Evolutionary conservation across 352 stramenopile species (phyloP).

Genomic region (Pythium sukuiense): DNA sequence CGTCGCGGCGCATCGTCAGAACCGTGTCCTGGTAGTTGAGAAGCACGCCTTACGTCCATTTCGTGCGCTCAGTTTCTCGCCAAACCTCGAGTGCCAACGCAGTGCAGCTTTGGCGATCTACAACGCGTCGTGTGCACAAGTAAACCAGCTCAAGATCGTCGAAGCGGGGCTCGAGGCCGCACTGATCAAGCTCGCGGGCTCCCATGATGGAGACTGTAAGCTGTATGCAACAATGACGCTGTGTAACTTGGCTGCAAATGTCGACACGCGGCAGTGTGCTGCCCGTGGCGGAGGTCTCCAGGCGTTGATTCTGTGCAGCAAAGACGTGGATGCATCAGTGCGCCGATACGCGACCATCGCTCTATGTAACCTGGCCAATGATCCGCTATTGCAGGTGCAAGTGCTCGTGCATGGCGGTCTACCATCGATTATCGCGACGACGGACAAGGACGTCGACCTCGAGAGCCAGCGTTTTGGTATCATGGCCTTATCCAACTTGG

Average conservation of each 20-base stretch:
- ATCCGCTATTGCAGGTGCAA: slow-evolving; percentile 87
- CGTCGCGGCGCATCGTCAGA: slow-evolving; percentile 87
- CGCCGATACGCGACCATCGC: slow-evolving; percentile 93
- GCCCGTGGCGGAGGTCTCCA: slow-evolving; percentile 91
- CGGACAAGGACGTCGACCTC: slow-evolving; percentile 51
- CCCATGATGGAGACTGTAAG: slow-evolving; percentile 91
- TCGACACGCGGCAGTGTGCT: slow-evolving; percentile 83
- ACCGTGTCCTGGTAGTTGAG: slow-evolving; percentile 89
- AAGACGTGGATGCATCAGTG: slow-evolving; percentile 86
- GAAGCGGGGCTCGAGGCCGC: slow-evolving; percentile 85
- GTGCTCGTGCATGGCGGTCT: slow-evolving; percentile 94
- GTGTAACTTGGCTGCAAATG: slow-evolving; percentile 94
- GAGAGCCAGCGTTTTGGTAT: slow-evolving; percentile 91
- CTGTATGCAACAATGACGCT: slow-evolving; percentile 95
- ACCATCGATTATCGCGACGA: slow-evolving; percentile 82
- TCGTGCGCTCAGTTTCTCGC: slow-evolving; percentile 72
- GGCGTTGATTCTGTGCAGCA: slow-evolving; percentile 83
- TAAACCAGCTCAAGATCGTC: slow-evolving; percentile 91
- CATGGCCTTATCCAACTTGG: slow-evolving; percentile 95
- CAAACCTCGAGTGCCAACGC: slow-evolving; percentile 89
- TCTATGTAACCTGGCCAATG: slow-evolving; percentile 94
- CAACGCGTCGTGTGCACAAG: slow-evolving; percentile 93
- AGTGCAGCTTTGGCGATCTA: slow-evolving; percentile 92
- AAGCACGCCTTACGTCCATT: slow-evolving; percentile 79
- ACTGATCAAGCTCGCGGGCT: slow-evolving; percentile 83